Base-by-base conservation (phyloP, 1,284 basidiomycete genomes). In the Heterobasidion irregulare region DNA sequence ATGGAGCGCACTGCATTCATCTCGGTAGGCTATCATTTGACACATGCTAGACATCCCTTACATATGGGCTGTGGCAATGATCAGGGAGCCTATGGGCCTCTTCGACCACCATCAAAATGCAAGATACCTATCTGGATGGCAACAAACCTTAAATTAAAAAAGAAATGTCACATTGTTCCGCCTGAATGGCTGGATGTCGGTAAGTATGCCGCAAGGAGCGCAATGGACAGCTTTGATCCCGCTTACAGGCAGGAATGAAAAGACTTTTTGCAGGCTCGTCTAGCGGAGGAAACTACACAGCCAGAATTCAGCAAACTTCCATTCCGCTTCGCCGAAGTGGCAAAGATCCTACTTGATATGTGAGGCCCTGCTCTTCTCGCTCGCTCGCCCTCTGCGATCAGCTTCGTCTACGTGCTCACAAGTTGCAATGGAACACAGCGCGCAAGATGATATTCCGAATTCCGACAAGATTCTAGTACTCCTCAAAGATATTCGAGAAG, bases 111-210 rank as follows among this genome's bases (percentile, higher is more conserved):
- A 10, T 79, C 82, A 47, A 89, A 89, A 67, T 77, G 86, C 19
- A 77, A 78, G 57, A 83, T 98, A 9, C 97, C 97, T 0, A 76
- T 98, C 6, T 99, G 96, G 97, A 87, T 99, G 71, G 96, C 94
- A 0, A 74, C 92, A 6, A 93, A 96, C 63, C 75, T 99, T 54
- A 98, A 98, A 70, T 71, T 87, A 61, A 97, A 97, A 75, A 88
- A 90, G 64, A 96, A 96, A 69, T 98, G 96, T 60, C 82, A 92
- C 61, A 90, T 99, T 47, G 78, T 98, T 6, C 78, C 92, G 0
- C 96, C 96, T 1, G 77, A 81, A 32, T 99, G 96, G 96, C 75
- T 99, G 34, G 82, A 76, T 55, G 80, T 90, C 51, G 94, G 95
- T 94, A 58, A 57, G 85, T 72, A 8, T 47, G 26, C 15, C 56